Conservation (phyloP, 331 rosid species). For the Phaseolus coccineus region DNA sequence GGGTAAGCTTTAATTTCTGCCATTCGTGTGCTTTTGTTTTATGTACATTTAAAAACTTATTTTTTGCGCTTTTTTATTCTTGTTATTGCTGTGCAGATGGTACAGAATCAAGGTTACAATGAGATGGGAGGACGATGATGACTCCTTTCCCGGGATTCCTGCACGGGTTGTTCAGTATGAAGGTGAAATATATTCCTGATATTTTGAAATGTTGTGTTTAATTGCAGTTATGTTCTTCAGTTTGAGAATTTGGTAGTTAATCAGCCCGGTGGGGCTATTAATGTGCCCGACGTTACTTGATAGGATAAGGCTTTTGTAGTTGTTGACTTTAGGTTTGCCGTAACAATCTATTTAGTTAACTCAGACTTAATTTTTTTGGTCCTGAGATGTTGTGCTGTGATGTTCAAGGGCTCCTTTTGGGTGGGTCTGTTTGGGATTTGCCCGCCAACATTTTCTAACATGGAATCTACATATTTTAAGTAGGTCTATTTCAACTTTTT, state of each 20-base stretch:
- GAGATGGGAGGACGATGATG: constrained; percentile 78
- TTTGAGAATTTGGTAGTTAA: background rate
- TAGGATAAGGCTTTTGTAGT: background rate
- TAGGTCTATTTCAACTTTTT: background rate
- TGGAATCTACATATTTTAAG: background rate
- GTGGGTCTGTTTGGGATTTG: background rate
- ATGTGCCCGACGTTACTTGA: background rate
- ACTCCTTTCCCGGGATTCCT: constrained; percentile 70
- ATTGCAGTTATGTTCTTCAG: constrained; percentile 6
- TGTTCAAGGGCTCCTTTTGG: background rate
- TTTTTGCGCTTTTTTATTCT: background rate
- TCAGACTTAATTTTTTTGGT: background rate
- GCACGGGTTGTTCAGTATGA: constrained; percentile 91
- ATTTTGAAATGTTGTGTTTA: background rate
- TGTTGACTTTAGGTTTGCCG: constrained; percentile 28
- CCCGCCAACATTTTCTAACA: background rate
- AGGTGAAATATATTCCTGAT: constrained; percentile 50
- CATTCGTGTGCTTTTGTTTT: background rate
- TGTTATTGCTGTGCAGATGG: constrained; percentile 58
- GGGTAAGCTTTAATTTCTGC: constrained; percentile 55
- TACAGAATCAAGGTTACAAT: constrained; percentile 79
- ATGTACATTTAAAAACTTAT: background rate
- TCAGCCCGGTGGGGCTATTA: background rate
- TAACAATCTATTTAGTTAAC: background rate
- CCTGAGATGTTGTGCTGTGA: background rate